Evolutionary conservation across 2,329 filamentous ascomycete genomes (phyloP).

Genomic region (Pseudogymnoascus sp.): DNA sequence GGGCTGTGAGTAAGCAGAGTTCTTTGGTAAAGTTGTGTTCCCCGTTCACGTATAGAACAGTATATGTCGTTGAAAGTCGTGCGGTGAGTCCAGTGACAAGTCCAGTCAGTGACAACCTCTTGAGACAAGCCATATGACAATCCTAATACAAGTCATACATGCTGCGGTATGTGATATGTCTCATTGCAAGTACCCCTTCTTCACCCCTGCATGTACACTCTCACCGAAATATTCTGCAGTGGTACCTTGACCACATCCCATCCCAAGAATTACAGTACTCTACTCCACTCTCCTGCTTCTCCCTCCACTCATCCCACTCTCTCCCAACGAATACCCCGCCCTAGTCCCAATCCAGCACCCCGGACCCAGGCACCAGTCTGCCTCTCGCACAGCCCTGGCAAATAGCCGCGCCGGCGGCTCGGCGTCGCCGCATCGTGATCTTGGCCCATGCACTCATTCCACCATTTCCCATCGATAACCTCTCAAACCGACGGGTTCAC

Average conservation of each 20-base stretch:
- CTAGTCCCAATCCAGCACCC: background rate
- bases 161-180: background rate
- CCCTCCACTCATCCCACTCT: background rate
- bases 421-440: background rate
- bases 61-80: background rate
- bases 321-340: background rate
- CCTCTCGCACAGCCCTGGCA: constrained; percentile 1
- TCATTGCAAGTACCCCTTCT: background rate
- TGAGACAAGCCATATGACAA: background rate
- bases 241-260: background rate
- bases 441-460: background rate
- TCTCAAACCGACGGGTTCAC: background rate
- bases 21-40: background rate
- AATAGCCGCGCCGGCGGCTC: constrained; percentile 5
- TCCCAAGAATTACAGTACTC: background rate
- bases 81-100: background rate
- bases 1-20: background rate
- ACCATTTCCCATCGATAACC: background rate
- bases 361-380: background rate
- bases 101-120: background rate
- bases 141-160: background rate
- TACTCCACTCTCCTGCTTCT: background rate
- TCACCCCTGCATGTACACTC: background rate
- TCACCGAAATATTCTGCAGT: background rate
- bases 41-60: background rate